A percentile compares a stretch with the other conserved stretches of the same genome.
Conservation (phyloP, 805 yeast genomes). For the Jamesozyma spencerorum region DNA sequence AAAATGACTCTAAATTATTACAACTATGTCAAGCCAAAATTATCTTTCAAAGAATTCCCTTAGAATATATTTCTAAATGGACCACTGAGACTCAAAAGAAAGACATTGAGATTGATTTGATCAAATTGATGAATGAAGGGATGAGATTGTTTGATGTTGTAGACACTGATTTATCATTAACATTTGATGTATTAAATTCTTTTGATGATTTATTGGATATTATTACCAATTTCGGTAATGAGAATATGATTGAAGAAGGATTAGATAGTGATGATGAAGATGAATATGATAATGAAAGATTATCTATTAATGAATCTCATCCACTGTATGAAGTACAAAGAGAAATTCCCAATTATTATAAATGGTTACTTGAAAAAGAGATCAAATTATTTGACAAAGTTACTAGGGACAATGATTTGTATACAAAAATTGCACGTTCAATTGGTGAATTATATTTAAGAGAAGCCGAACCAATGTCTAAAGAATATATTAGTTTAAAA, state of each 20-base stretch:
- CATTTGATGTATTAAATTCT: slow-evolving; percentile 45
- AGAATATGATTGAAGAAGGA: slow-evolving; percentile 44
- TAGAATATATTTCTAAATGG: slow-evolving; percentile 45
- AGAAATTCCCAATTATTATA: slow-evolving; percentile 37
- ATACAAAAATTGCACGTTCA: slow-evolving; percentile 37
- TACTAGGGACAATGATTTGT: slow-evolving; percentile 19
- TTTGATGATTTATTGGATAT: slow-evolving; percentile 63
- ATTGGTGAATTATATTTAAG: slow-evolving; percentile 56
- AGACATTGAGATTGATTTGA: slow-evolving; percentile 28
- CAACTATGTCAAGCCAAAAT: slow-evolving; percentile 48
- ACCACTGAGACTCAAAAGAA: slow-evolving; percentile 19
- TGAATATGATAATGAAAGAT: slow-evolving; percentile 29
- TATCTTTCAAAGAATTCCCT: slow-evolving; percentile 47
- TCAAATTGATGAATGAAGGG: slow-evolving; percentile 38
- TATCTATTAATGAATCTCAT: slow-evolving; percentile 37
- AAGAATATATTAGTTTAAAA: slow-evolving; percentile 44
- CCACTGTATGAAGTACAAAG: slow-evolving; percentile 41
- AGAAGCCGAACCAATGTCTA: slow-evolving; percentile 55
- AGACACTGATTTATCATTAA: slow-evolving; percentile 32
- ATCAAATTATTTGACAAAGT: slow-evolving; percentile 13
- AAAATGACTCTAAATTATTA: slow-evolving; percentile 36
- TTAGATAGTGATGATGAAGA: slow-evolving; percentile 49
- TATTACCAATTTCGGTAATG: slow-evolving; percentile 54
- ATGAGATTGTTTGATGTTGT: slow-evolving; percentile 39
- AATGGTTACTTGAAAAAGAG: slow-evolving; percentile 36